Evolutionary conservation across 1,139 yeast genomes (phyloP).

Genomic region (Kodamaea suecica): DNA sequence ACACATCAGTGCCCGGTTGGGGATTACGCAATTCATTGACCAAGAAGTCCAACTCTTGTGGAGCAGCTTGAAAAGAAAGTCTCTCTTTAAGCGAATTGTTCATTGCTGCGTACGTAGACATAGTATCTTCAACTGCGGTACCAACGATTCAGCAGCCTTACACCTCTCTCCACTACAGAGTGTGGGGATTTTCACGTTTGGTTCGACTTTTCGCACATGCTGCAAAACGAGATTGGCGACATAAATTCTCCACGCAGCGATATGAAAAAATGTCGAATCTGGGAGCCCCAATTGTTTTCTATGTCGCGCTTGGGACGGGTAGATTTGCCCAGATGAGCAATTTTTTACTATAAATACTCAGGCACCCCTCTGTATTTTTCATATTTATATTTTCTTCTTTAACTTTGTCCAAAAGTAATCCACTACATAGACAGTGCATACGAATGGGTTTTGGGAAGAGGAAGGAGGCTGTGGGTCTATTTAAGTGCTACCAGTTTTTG

Average conservation of each 20-base stretch:
- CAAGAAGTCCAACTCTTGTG: slow-evolving; percentile 50
- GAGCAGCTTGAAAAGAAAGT: slow-evolving; percentile 12
- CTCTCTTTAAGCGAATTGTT: not conserved
- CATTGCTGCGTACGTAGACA: too few species aligned
- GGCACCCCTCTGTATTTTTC: not conserved
- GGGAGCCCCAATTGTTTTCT: too few species aligned
- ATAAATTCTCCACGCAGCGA: too few species aligned
- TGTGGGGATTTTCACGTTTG: too few species aligned
- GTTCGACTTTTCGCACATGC: too few species aligned
- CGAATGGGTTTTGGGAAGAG: slow-evolving; percentile 20
- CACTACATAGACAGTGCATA: slow-evolving; percentile 55
- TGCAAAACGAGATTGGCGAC: too few species aligned
- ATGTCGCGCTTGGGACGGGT: too few species aligned
- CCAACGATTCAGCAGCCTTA: too few species aligned
- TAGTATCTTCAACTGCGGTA: too few species aligned
- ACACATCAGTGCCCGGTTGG: slow-evolving; percentile 27
- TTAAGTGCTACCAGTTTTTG: slow-evolving; percentile 31
- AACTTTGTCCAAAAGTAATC: slow-evolving; percentile 38
- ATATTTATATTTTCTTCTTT: not conserved
- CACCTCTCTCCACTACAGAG: too few species aligned
- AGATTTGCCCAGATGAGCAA: too few species aligned
- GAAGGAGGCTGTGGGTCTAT: slow-evolving; percentile 18
- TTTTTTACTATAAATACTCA: not conserved
- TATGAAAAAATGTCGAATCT: too few species aligned
- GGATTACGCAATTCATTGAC: slow-evolving; percentile 46